phyloP scores from a whole-genome alignment of 352 stramenopile species.

The Phytopythium litorale region DNA sequence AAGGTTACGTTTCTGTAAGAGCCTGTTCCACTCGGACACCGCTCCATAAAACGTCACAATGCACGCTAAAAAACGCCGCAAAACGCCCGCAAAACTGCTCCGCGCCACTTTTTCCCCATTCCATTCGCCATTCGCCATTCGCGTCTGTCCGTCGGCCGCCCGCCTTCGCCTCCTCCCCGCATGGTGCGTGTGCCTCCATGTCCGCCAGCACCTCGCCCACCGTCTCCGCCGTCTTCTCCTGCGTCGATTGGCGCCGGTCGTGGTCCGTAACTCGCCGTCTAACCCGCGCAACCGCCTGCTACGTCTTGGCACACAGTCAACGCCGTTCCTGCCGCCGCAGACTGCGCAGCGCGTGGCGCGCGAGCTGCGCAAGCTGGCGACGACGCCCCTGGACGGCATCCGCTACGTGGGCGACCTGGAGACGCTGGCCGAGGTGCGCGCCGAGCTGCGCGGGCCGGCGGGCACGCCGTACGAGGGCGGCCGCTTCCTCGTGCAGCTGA shows the following conservation, averaged over 20 bases:
- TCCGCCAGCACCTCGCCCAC: background rate
- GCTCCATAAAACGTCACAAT: background rate
- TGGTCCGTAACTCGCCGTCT: background rate
- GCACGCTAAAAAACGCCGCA: background rate
- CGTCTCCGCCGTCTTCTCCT: background rate
- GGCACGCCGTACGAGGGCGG: conserved; percentile 97
- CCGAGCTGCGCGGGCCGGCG: conserved; percentile 95
- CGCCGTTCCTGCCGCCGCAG: conserved; percentile 78
- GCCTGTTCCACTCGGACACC: background rate
- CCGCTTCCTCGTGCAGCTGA: conserved; percentile 96
- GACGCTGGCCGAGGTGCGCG: conserved; percentile 91
- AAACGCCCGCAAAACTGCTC: background rate
- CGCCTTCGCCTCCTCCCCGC: background rate
- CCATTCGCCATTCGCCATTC: background rate
- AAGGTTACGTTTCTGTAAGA: too few relatives aligned
- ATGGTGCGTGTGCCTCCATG: background rate
- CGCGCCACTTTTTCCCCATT: background rate
- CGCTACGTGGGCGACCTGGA: conserved; percentile 90
- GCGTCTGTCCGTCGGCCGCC: background rate
- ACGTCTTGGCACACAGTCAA: background rate
- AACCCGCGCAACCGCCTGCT: background rate
- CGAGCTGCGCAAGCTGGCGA: conserved; percentile 91
- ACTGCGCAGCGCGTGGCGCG: conserved; percentile 90
- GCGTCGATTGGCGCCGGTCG: background rate
- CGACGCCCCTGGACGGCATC: conserved; percentile 90